phyloP scores from a whole-genome alignment of 2,329 filamentous ascomycete species.

The Apiospora kogelbergensis region DNA sequence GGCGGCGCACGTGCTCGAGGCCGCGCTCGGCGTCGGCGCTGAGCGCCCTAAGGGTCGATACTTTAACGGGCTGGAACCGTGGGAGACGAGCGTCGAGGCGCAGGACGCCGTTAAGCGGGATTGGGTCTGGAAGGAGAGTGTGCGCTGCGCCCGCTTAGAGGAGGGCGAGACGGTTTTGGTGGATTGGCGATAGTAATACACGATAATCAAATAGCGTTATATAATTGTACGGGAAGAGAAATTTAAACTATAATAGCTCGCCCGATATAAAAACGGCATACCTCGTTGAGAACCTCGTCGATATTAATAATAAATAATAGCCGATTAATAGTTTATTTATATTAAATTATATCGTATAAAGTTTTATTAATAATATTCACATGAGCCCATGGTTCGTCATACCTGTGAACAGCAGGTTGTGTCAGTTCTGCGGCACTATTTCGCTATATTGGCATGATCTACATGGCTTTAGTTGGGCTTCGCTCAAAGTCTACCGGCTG shows the following conservation, averaged over 20 bases:
- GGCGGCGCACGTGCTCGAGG: neutral
- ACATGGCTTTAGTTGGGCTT: too few relatives aligned
- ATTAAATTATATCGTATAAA: too few relatives aligned
- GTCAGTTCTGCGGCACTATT: neutral
- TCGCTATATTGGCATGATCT: neutral
- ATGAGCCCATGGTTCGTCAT: too few relatives aligned
- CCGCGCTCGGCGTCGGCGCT: neutral
- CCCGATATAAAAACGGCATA: too few relatives aligned
- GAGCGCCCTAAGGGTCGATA: neutral
- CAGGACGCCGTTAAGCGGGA: conserved; percentile 8
- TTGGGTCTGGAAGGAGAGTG: conserved; percentile 12
- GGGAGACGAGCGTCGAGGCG: conserved; percentile 12
- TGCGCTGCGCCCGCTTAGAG: neutral
- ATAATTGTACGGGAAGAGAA: too few relatives aligned
- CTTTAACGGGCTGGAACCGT: neutral
- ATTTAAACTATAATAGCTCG: too few relatives aligned
- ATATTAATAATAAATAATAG: too few relatives aligned
- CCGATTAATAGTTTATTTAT: too few relatives aligned
- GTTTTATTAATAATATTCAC: too few relatives aligned
- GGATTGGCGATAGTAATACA: neutral
- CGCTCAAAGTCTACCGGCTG: neutral
- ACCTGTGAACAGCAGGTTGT: too few relatives aligned
- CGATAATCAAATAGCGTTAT: too few relatives aligned
- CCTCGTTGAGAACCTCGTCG: too few relatives aligned
- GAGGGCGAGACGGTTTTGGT: neutral